Evolutionary conservation across 2,329 filamentous ascomycete species (phyloP), one percentile per base, ranked within the genome.

Genomic region (Penicillium sclerotiorum): DNA sequence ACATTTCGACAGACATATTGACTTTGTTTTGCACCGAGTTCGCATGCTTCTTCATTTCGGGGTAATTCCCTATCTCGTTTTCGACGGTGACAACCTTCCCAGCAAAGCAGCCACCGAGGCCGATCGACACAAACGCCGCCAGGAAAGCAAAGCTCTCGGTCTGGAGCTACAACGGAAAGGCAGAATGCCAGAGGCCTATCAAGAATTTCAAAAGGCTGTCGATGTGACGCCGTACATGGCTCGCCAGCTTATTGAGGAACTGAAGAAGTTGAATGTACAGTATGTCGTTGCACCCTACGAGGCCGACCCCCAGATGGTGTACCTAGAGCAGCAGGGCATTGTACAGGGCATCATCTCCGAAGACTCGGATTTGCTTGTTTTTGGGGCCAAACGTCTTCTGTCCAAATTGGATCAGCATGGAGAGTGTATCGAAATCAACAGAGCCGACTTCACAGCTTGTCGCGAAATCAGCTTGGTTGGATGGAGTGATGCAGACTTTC

Each of bases 191-290:
- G 88, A 93, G 64, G 94, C 94, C 8, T 84, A 92, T 49, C 78
- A 86, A 38, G 91, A 97, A 70, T 82, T 97, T 49, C 93, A 97
- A 67, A 99, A 97, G 70, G 89, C 92, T 38, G 88, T 97, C 52
- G 94, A 99, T 69, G 86, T 99, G 30, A 97, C 94, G 1, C 93
- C 95, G 2, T 86, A 94, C 63, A 99, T 99, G 95, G 94, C 94
- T 7, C 84, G 89, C 6, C 81, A 89, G 58, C 75, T 97, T 45
- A 99, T 99, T 50, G 91, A 96, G 59, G 90, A 95, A 68, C 79
- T 97, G 62, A 96, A 95, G 73, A 83, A 84, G 63, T 77, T 86
- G 63, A 80, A 84, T 32, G 81, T 99, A 13, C 82, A 90, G 49
- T 97, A 96, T 67, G 80, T 99, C 47, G 95, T 99, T 15, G 94